Base-by-base conservation (phyloP, 352 stramenopile species). In the Phytophthora multivora region DNA sequence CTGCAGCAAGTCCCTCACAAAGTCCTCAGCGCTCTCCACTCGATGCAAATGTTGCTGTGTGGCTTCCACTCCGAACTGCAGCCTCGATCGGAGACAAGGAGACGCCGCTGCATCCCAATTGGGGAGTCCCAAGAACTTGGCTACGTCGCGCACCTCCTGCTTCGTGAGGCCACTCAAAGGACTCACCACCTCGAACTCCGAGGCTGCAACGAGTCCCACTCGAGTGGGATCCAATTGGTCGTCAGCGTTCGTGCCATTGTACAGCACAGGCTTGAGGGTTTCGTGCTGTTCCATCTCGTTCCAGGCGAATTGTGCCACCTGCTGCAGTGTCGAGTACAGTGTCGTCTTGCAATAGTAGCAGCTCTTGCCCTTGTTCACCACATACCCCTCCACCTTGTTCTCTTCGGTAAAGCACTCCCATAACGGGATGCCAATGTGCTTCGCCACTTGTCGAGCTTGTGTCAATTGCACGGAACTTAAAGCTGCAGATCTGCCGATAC, bases 291-390 rank as follows among this genome's bases (percentile, higher is more conserved):
- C 19, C 50, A 74, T 48, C 53, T 83, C 51, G 43, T 73, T 54
- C 48, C 63, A 55, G 16, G 82, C 77, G 59, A 92, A 89, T 7
- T 70, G 66, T 5, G 88, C 83, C 42, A 99, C 90, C n/a, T 88
- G 71, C 43, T 95, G 77, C 19, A 99, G 70, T 23, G 91, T 96
- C 30, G 86, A 80, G 80, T 99, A 99, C n/a, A 99, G 74, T 51
- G 97, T 97, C 5, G 93, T 98, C 76, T 99, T 99, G 85, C 97
- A 99, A 55, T 96, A 93, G 65, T 98, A 98, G 75, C 97, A 99
- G 66, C 93, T 91, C 58, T 97, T 72, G 25, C 96, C 97, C 62
- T 86, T 69, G 73, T 99, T 99, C 50, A 77, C 75, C n/a, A 98
- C 78, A 66, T 99, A 99, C 2, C 83, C 75, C 12, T 86, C 78